These are phyloP conservation scores for Acacia crassicarpa DNA, from an alignment of 306 rosid species.

Conservation along the genomic window DNA sequence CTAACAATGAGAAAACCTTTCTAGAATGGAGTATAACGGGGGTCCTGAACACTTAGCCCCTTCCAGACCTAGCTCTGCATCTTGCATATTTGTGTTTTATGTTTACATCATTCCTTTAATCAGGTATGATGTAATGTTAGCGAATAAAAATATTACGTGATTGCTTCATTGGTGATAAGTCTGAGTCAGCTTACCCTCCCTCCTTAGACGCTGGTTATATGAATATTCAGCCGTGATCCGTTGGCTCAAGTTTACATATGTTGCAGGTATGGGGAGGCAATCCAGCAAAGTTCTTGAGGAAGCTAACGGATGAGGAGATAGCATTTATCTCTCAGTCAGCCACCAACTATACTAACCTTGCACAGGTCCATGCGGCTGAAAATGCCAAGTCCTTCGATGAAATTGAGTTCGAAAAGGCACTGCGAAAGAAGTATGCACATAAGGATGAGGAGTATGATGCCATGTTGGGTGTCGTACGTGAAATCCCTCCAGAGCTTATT, in stretches of 20 bases:
- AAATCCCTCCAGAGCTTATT: constrained; percentile 60
- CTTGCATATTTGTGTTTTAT: too few species aligned
- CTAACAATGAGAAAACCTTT: too few species aligned
- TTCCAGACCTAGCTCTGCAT: too few species aligned
- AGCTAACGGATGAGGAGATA: constrained; percentile 76
- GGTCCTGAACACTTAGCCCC: too few species aligned
- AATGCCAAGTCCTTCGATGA: constrained; percentile 64
- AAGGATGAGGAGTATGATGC: constrained; percentile 73
- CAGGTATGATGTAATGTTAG: neutral
- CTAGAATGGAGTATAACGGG: too few species aligned
- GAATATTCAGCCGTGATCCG: neutral
- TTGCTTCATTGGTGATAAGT: neutral
- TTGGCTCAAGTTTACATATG: neutral
- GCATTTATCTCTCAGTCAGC: constrained; percentile 74
- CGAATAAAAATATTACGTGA: neutral
- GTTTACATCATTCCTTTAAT: neutral
- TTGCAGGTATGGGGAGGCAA: constrained; percentile 81
- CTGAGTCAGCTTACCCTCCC: neutral
- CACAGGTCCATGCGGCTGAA: constrained; percentile 79
- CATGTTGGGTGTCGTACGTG: constrained; percentile 65
- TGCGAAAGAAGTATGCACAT: constrained; percentile 68
- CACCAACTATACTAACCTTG: constrained; percentile 60
- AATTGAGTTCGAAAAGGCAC: constrained; percentile 66
- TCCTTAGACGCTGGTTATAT: neutral
- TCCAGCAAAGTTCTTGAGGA: constrained; percentile 80